Evolutionary conservation across 1,139 yeast species (phyloP).

Genomic region (Kodamaea anthophila): DNA sequence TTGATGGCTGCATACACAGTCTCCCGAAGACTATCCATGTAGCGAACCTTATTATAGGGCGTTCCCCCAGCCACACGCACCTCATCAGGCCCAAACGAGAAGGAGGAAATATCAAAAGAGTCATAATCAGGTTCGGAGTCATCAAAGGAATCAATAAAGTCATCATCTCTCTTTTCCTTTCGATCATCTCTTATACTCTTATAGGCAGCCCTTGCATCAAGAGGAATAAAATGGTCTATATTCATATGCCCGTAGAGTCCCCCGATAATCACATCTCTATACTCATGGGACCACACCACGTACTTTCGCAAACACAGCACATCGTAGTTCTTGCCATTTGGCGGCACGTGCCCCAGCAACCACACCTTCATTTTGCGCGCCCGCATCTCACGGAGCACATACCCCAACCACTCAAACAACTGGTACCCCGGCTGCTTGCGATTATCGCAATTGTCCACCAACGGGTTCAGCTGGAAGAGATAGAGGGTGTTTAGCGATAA

Average conservation of each 20-base stretch:
- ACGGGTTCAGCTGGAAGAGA: conserved; percentile 68
- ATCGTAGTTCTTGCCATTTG: conserved; percentile 72
- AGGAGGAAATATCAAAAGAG: not conserved
- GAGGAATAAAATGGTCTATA: conserved; percentile 74
- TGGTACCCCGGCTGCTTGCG: conserved; percentile 75
- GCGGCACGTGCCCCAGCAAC: conserved; percentile 87
- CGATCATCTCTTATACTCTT: conserved; percentile 30
- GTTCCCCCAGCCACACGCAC: conserved; percentile 47
- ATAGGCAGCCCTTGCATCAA: conserved; percentile 67
- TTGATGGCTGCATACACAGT: conserved; percentile 44
- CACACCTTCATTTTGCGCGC: conserved; percentile 76
- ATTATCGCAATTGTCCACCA: conserved; percentile 73
- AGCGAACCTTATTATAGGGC: conserved; percentile 57
- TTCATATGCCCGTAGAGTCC: conserved; percentile 88
- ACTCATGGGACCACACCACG: conserved; percentile 73
- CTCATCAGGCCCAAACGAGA: conserved; percentile 12
- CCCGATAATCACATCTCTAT: conserved; percentile 75
- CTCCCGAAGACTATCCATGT: conserved; percentile 53
- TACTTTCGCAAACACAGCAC: conserved; percentile 65
- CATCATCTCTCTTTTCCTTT: conserved; percentile 5
- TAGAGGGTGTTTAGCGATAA: conserved; percentile 74
- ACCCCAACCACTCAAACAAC: conserved; percentile 72
- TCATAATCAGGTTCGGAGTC: conserved; percentile 6
- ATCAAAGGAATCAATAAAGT: conserved; percentile 7
- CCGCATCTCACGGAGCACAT: conserved; percentile 66